Evolutionary conservation across 2,329 filamentous ascomycete genomes (phyloP).

Genomic region (Colletotrichum cuscutae): DNA sequence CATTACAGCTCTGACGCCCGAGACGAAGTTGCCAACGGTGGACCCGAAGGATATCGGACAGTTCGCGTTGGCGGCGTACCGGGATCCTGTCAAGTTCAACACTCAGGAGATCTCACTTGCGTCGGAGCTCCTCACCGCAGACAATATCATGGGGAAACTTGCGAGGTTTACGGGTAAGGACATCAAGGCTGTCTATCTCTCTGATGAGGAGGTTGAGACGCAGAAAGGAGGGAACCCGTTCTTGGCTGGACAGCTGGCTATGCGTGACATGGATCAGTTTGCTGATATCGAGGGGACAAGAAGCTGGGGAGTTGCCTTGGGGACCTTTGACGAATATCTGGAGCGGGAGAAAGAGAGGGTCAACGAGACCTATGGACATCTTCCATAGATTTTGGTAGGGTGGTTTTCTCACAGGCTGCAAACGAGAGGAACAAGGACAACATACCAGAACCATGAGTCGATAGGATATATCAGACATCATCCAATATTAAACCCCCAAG

Average conservation of each 20-base stretch:
- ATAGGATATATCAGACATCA: conserved; percentile 7
- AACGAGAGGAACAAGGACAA: neutral
- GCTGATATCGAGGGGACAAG: conserved; percentile 48
- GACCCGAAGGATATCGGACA: conserved; percentile 59
- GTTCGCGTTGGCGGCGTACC: conserved; percentile 55
- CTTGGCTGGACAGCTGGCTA: conserved; percentile 48
- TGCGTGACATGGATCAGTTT: conserved; percentile 47
- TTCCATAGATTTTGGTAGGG: neutral
- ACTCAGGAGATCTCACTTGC: conserved; percentile 52
- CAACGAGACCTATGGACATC: conserved; percentile 40
- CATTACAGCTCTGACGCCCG: conserved; percentile 45
- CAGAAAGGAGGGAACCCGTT: conserved; percentile 49
- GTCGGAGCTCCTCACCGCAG: conserved; percentile 50
- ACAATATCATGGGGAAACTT: conserved; percentile 50
- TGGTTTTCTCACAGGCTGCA: neutral
- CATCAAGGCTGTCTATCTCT: conserved; percentile 50
- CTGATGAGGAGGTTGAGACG: conserved; percentile 52
- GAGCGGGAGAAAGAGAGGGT: conserved; percentile 49
- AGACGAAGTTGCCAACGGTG: conserved; percentile 53
- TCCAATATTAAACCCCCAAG: conserved; percentile 8
- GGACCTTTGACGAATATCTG: conserved; percentile 56
- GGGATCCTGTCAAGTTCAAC: conserved; percentile 52
- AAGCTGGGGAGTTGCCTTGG: conserved; percentile 52
- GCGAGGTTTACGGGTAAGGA: conserved; percentile 45
- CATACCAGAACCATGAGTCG: neutral